Conservation (phyloP, 208 protist genomes). For the Crithidia mellificae region DNA sequence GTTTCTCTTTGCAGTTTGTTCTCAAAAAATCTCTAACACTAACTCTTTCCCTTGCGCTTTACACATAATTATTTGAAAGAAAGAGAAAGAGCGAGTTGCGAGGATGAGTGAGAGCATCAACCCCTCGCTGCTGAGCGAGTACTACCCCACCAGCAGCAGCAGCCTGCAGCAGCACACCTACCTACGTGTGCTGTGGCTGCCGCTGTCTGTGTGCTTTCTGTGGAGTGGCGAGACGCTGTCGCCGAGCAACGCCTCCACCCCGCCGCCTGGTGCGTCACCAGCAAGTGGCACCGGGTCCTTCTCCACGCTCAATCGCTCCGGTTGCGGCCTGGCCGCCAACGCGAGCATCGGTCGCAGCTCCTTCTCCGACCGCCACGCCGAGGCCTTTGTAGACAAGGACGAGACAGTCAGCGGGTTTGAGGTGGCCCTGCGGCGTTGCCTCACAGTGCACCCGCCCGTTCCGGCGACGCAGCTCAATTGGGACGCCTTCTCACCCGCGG, state of each 20-base stretch:
- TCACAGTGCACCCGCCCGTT: constrained; percentile 21
- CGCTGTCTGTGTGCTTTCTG: constrained; percentile 53
- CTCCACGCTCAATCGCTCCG: background rate
- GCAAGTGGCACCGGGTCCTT: background rate
- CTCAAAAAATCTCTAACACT: too few relatives aligned
- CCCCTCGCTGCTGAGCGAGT: constrained; percentile 33
- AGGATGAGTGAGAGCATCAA: constrained; percentile 18
- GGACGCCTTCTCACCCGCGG: constrained; percentile 15
- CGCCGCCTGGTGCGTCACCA: background rate
- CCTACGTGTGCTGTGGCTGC: constrained; percentile 75
- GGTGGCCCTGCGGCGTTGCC: constrained; percentile 31
- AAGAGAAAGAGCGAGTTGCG: too few relatives aligned
- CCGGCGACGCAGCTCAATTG: constrained; percentile 21
- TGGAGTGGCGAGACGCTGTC: constrained; percentile 31
- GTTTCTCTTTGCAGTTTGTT: too few relatives aligned
- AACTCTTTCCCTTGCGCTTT: too few relatives aligned
- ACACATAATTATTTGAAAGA: too few relatives aligned
- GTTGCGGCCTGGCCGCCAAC: constrained; percentile 6
- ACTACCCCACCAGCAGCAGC: constrained; percentile 51
- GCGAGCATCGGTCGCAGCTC: constrained; percentile 3
- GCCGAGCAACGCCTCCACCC: background rate
- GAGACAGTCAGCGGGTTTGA: constrained; percentile 33
- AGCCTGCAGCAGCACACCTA: constrained; percentile 61
- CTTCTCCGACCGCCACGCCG: constrained; percentile 16
- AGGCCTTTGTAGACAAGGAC: constrained; percentile 20